These are phyloP conservation scores for Lachnellula cervina DNA, from an alignment of 2,329 filamentous ascomycete species.

Conservation along the genomic window DNA sequence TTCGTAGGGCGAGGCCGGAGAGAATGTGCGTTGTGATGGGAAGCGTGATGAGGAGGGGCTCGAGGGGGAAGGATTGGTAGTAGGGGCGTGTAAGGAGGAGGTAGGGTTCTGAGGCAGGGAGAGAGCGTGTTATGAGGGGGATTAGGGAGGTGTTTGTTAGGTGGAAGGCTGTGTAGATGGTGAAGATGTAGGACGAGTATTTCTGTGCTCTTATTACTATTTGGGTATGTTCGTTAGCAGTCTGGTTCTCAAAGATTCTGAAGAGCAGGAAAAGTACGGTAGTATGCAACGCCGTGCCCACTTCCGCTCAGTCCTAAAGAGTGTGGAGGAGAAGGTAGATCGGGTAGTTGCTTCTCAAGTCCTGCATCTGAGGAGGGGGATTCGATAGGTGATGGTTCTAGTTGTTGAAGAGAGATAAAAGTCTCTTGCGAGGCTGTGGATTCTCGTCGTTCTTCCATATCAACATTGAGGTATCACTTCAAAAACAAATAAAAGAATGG, in stretches of 20 bases:
- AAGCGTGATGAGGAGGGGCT: constrained; percentile 72
- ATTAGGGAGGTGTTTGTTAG: constrained; percentile 77
- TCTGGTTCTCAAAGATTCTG: background rate
- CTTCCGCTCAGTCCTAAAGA: constrained; percentile 53
- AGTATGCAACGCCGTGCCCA: constrained; percentile 68
- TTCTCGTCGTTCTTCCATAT: constrained; percentile 33
- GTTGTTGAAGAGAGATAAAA: constrained; percentile 63
- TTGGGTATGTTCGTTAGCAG: background rate
- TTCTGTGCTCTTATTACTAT: constrained; percentile 72
- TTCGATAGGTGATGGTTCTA: constrained; percentile 80
- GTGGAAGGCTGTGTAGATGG: constrained; percentile 71
- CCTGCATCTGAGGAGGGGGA: constrained; percentile 42
- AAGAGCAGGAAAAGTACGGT: constrained; percentile 46
- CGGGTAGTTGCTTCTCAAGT: constrained; percentile 37
- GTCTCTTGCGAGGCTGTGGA: constrained; percentile 48
- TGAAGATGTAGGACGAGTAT: constrained; percentile 84
- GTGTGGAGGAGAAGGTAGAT: constrained; percentile 38
- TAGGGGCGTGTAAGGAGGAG: constrained; percentile 86
- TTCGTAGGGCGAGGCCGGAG: constrained; percentile 71
- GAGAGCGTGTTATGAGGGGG: constrained; percentile 67
- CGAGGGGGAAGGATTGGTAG: constrained; percentile 78
- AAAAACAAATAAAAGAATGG: background rate
- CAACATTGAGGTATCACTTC: background rate
- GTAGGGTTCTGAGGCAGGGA: constrained; percentile 73
- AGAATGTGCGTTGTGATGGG: constrained; percentile 72